Conservation (phyloP, 495 filamentous ascomycete species). For the Annulohypoxylon stygium region DNA sequence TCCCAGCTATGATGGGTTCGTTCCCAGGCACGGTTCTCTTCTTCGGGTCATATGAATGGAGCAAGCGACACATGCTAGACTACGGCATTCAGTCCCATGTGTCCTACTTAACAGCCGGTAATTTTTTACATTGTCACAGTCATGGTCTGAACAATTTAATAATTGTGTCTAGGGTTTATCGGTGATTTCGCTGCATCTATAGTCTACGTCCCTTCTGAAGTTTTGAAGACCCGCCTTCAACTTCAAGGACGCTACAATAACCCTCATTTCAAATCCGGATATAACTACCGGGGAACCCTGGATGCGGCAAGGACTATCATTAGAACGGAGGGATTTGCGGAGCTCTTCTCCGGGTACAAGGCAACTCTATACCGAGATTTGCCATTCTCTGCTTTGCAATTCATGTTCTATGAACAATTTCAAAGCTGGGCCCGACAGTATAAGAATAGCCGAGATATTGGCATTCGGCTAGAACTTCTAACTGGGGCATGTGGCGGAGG, state of each 20-base stretch:
- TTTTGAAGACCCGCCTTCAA: constrained; percentile 94
- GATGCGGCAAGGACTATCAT: constrained; percentile 89
- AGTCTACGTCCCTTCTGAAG: constrained; percentile 95
- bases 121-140: constrained; percentile 36
- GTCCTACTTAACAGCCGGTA: constrained; percentile 87
- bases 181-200: constrained; percentile 92
- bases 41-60: constrained; percentile 96
- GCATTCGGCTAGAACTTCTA: constrained; percentile 83
- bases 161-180: constrained; percentile 75
- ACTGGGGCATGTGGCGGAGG: constrained; percentile 94
- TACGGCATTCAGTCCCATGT: constrained; percentile 79
- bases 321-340: constrained; percentile 80
- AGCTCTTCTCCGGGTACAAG: constrained; percentile 94
- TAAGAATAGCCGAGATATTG: constrained; percentile 78
- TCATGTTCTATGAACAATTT: constrained; percentile 97
- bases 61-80: constrained; percentile 90
- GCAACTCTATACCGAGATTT: constrained; percentile 95
- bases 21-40: constrained; percentile 96
- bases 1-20: constrained; percentile 89
- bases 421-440: constrained; percentile 83
- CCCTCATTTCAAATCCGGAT: constrained; percentile 89
- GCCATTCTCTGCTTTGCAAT: constrained; percentile 94
- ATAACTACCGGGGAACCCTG: constrained; percentile 86
- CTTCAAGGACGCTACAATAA: constrained; percentile 96
- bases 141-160: constrained; percentile 28